Base-by-base conservation (phyloP, 2,329 filamentous ascomycete genomes). In the Alternaria hordeiaustralica region DNA sequence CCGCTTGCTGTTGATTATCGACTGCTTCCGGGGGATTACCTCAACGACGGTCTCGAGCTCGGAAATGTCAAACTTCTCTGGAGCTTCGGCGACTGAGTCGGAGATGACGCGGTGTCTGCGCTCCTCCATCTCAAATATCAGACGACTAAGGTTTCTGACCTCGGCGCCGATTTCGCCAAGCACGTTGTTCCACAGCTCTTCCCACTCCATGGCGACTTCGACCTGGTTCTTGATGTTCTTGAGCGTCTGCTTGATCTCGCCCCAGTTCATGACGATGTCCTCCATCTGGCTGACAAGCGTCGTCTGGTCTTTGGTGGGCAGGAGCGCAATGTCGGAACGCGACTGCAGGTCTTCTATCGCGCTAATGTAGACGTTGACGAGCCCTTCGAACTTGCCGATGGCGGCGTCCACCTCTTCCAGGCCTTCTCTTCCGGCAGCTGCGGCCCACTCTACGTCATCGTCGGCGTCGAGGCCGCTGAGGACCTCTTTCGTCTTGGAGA, bases 101-200 rank as follows among this genome's bases (percentile, higher is more conserved):
- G 76, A 76, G 67, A 93, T 85, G 49, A 90, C 92, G 78, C 91
- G 91, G 79, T 98, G 95, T 51, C 96, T 87, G 68, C 94, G 91
- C 82, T 98, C 96, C 79, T 99, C 96, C 94, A 98, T 97, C 80
- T 98, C 94, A 74, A 98, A 98, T 28, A 98, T 92, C 51, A 97
- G 83, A 43, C 92, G 87, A 73, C 88, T 89, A 15, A 97, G 85
- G 47, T 91, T 90, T 68, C 96, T 92, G 75, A 94, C 90, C 81
- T 99, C 96, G 66, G 90, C 89, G 56, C 94, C 92, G 65, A 98
- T 97, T 77, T 98, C 95, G 47, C 94, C 95, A 3, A 99, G 84
- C 4, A 98, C 95, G 67, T 88, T 93, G 72, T 93, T 93, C 95
- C 96, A 98, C 36, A 99, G 85, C 81, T 98, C 94, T 79, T 97